phyloP scores from a whole-genome alignment of 345 rosid species.

The Acer saccharum region DNA sequence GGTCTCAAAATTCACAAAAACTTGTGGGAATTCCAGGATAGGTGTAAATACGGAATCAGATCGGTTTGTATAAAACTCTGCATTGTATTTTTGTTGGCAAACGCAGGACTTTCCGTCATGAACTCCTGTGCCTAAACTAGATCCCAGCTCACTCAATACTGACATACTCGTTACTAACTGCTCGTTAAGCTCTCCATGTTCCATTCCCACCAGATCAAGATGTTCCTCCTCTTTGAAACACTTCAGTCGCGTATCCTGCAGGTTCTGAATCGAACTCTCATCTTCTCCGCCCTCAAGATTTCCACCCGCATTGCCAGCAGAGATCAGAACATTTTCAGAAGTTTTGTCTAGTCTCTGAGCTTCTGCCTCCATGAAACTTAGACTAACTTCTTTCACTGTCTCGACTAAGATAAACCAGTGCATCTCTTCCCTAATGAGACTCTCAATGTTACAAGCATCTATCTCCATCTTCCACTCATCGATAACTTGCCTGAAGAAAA shows the following conservation, averaged over 20 bases:
- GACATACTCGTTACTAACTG: conserved; percentile 22
- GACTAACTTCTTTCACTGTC: conserved; percentile 24
- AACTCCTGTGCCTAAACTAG: conserved; percentile 15
- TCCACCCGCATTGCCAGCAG: background rate
- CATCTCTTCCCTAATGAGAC: conserved; percentile 31
- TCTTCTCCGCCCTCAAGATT: conserved; percentile 15
- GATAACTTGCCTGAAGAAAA: conserved; percentile 25
- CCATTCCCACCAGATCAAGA: background rate
- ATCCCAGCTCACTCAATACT: conserved; percentile 22
- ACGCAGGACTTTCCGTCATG: background rate
- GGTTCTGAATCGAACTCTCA: conserved; percentile 3
- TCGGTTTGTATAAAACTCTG: conserved; percentile 10
- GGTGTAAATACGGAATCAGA: conserved; percentile 5
- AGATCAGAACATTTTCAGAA: background rate
- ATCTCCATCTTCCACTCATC: conserved; percentile 26
- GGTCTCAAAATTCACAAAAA: conserved; percentile 34
- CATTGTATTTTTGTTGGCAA: conserved; percentile 1
- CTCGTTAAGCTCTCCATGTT: conserved; percentile 15
- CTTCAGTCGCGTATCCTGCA: no score
- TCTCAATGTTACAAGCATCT: conserved; percentile 22
- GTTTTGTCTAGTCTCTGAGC: background rate
- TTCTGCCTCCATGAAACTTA: conserved; percentile 2
- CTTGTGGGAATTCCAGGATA: conserved; percentile 23
- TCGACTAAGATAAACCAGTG: conserved; percentile 19
- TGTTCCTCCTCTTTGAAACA: no score